phyloP scores from a whole-genome alignment of 1,284 basidiomycete species.

The Flammula alnicola region DNA sequence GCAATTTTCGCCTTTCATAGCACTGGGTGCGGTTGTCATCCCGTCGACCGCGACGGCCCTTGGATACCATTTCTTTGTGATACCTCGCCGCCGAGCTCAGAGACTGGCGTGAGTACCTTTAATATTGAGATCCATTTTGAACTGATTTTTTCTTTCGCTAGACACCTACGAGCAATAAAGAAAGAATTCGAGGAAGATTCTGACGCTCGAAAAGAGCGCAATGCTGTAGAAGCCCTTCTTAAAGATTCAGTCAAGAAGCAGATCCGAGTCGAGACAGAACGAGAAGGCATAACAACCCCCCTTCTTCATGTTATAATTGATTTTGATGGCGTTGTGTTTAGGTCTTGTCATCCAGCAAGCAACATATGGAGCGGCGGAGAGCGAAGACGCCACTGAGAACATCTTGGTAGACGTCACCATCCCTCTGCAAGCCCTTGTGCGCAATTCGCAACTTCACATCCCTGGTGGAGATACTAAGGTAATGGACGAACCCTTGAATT shows the following conservation, averaged over 20 bases:
- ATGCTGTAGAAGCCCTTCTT: constrained; percentile 36
- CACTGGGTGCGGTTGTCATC: constrained; percentile 50
- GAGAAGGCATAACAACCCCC: constrained; percentile 35
- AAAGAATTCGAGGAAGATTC: constrained; percentile 40
- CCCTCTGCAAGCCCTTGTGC: constrained; percentile 83
- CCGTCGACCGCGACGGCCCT: constrained; percentile 56
- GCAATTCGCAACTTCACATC: constrained; percentile 79
- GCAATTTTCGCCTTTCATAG: constrained; percentile 32
- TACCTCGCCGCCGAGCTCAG: constrained; percentile 52
- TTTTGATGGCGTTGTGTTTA: constrained; percentile 29
- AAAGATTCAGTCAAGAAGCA: constrained; percentile 42
- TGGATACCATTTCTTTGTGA: constrained; percentile 60
- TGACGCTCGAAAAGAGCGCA: constrained; percentile 37
- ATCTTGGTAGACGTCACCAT: constrained; percentile 78
- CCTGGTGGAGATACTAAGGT: constrained; percentile 76
- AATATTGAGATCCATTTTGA: not conserved
- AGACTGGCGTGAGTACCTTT: constrained; percentile 47
- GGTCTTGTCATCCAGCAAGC: constrained; percentile 79
- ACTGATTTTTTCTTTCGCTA: constrained; percentile 19
- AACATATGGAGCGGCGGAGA: constrained; percentile 63
- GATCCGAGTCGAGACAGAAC: constrained; percentile 37
- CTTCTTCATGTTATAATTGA: constrained; percentile 2
- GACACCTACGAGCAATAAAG: constrained; percentile 41
- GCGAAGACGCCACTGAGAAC: constrained; percentile 53
- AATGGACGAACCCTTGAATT: constrained; percentile 22